Evolutionary conservation across 2,329 filamentous ascomycete genomes (phyloP), one percentile per base, ranked within the genome.

Genomic region (Verticillium zaregamsianum): DNA sequence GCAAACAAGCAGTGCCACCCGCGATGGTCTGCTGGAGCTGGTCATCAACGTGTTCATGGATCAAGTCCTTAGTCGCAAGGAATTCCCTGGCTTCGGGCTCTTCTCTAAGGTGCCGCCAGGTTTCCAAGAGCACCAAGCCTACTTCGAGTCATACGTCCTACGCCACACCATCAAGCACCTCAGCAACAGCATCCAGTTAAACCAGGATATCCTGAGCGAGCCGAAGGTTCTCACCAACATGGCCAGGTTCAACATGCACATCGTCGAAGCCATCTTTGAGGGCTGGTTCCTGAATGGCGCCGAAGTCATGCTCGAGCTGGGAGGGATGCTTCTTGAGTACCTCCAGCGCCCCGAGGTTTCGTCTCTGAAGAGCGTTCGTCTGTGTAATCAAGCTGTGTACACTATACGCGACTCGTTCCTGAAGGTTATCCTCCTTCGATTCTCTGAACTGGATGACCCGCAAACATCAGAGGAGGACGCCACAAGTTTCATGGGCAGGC

Each of bases 241-340:
- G 70, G 89, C 90, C 1, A 86, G 93, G 14, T 90, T 97, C 65
- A 87, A 89, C 35, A 80, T 86, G 3, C 92, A 98, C 70, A 85
- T 98, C 72, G 86, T 90, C 0, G 95, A 99, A 73, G 91, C 92
- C 6, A 89, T 97, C 14, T 97, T 95, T 67, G 95, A 98, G 75
- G 95, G 95, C 17, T 97, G 93, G 92, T 98, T 98, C 70, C 86
- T 97, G 65, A 90, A 95, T 66, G 94, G 94, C 1, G 91, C 91
- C 1, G 90, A 93, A 68, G 83, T 87, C 4, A 84, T 95, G 67
- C 83, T 98, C 35, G 93, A 98, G 69, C 96, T 97, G 68, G 85
- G 89, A 3, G 95, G 94, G 1, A 88, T 89, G 59, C 77, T 97
- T 7, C 76, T 99, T 7, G 95, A 99, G 72, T 94, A 96, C 69